Base-by-base conservation (phyloP, 306 rosid species). In the Cucurbita maxima region DNA sequence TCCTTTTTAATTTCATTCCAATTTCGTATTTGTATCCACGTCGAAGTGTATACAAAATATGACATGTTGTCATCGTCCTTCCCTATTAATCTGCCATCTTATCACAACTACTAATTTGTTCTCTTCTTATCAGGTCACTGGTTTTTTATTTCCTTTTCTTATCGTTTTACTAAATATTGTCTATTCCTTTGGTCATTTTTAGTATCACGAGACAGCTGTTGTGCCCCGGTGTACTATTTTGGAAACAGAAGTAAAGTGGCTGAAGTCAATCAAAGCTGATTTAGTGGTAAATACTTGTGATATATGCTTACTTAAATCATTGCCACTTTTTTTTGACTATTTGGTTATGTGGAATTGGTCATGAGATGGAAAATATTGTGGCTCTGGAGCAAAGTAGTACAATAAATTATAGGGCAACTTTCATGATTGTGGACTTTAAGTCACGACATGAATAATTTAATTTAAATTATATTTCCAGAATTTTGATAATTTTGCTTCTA, bases 161-260 rank as follows among this genome's bases (percentile, higher is more conserved):
- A 38, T 7, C 44, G 19, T 60, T 38, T 72, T 40, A 9, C 69
- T 77, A 72, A 80, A 53, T 36, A 6, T 52, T 22, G 47, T 41
- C 75, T 62, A 6, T 61, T 14, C 58, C 37, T 75, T 5, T 64
- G 41, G 74, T 12, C 55, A 20, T 45, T 34, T 58, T 34, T 75
- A 94, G 99, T 94, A 94, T 81, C 88, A 87, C 9, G 92, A 91
- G 85, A 94, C 97, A 18, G 99, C 97, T 0, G 97, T 91, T 72
- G 87, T 81, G 75, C 99, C 96, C 19, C 89, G 99, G 69, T 90
- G 82, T 37, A 30, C 79, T 3, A 91, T 94, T 80, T 81, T 94
- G 89, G 82, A 78, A 40, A 76, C 83, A 18, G 96, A 91, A 94
- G 82, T 82, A 19, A 88, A 86, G 79, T 94, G 97, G 97, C 86